A percentile compares a stretch with the other conserved stretches of the same genome.
Conservation (phyloP, 371 early-diverging fungal species). For the Funneliformis caledonium region DNA sequence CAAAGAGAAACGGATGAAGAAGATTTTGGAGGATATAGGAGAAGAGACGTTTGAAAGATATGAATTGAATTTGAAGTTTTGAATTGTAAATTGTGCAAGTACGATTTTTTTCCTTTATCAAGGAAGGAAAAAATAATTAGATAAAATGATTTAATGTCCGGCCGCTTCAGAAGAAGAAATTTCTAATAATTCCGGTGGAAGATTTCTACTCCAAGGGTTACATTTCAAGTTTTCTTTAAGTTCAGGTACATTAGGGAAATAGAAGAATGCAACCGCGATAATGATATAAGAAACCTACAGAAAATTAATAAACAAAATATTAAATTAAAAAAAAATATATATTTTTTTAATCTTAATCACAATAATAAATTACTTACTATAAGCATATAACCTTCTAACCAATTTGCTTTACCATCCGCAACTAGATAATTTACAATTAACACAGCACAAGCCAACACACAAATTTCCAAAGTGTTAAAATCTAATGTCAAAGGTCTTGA, state of each 20-base stretch:
- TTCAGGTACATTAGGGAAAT: constrained; percentile 28
- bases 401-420: constrained; percentile 39
- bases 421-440: constrained; percentile 41
- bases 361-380: constrained; percentile 21
- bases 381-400: constrained; percentile 40
- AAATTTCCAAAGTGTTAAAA: constrained; percentile 34
- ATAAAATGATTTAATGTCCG: no score
- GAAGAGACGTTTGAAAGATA: no score
- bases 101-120: no score
- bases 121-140: no score
- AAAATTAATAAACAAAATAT: not conserved
- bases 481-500: constrained; percentile 38
- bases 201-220: constrained; percentile 38
- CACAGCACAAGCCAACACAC: constrained; percentile 37
- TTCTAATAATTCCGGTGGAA: constrained; percentile 27
- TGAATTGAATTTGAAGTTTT: no score
- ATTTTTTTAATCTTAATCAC: no score
- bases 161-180: not conserved
- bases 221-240: constrained; percentile 1
- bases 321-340: no score
- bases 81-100: no score
- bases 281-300: constrained; percentile 34
- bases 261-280: constrained; percentile 39
- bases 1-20: no score
- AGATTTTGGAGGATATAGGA: no score